A percentile compares a stretch with the other conserved stretches of the same genome.
These are phyloP conservation scores for Cymbopogon flexuosus DNA, from an alignment of 202 grass and related monocot genomes.

Conservation along the genomic window DNA sequence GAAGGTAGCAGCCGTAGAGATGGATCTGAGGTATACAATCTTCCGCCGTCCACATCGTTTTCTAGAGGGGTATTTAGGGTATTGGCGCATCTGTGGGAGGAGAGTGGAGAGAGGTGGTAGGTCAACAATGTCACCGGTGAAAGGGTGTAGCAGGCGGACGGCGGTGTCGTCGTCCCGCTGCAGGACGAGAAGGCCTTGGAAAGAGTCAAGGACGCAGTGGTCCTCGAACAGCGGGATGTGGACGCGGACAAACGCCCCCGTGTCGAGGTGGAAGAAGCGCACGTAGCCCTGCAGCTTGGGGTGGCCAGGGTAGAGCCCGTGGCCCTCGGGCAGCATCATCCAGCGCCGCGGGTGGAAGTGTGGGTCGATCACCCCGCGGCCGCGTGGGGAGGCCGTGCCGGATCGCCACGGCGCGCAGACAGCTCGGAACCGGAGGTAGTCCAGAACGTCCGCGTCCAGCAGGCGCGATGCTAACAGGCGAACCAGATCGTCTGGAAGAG, in stretches of 20 bases:
- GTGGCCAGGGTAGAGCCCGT: background rate
- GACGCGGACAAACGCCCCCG: background rate
- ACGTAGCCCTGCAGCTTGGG: background rate
- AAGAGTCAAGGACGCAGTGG: background rate
- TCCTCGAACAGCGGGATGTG: background rate
- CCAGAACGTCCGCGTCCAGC: background rate
- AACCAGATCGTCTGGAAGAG: background rate
- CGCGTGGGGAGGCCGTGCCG: background rate
- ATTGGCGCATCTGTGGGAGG: background rate
- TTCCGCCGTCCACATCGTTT: background rate
- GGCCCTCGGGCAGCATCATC: background rate
- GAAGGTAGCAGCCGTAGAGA: background rate
- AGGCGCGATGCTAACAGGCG: background rate
- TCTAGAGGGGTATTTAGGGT: background rate
- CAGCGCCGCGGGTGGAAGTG: background rate
- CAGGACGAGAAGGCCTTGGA: background rate
- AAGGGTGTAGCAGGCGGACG: constrained; percentile 2
- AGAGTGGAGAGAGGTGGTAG: background rate
- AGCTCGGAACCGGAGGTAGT: background rate
- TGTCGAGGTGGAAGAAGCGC: background rate
- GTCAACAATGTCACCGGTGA: background rate
- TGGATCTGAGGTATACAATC: background rate
- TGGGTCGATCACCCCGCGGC: background rate
- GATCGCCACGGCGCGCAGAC: background rate
- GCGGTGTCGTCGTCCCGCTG: background rate